Percentiles rank a stretch among this genome's conserved stretches.
Evolutionary conservation across 2,329 filamentous ascomycete species (phyloP).

Genomic region (Teratosphaeriaceae sp.): DNA sequence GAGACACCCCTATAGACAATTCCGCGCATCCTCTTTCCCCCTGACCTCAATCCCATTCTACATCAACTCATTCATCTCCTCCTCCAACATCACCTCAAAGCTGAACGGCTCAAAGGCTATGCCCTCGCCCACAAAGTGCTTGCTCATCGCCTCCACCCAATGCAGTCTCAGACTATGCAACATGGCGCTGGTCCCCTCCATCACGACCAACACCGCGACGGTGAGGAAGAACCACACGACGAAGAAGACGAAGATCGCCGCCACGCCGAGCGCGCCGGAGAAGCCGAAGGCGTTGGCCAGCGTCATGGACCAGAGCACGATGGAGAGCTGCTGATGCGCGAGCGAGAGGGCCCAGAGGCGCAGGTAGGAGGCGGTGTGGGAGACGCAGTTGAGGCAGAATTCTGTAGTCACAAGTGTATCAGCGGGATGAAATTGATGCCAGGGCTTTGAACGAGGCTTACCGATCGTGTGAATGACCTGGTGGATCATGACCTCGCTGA

Average conservation of each 20-base stretch:
- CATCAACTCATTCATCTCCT: slow-evolving; percentile 49
- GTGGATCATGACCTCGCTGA: slow-evolving; percentile 96
- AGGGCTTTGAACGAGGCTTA: slow-evolving; percentile 42
- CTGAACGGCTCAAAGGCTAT: slow-evolving; percentile 79
- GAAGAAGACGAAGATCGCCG: slow-evolving; percentile 78
- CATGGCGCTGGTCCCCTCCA: slow-evolving; percentile 97
- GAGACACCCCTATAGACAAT: no score
- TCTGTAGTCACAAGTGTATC: slow-evolving; percentile 46
- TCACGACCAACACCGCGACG: slow-evolving; percentile 74
- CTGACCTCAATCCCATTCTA: slow-evolving; percentile 6
- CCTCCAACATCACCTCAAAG: slow-evolving; percentile 76
- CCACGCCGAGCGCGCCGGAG: slow-evolving; percentile 56
- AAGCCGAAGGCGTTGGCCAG: slow-evolving; percentile 67
- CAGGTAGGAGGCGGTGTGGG: slow-evolving; percentile 96
- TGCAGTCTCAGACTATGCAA: slow-evolving; percentile 84
- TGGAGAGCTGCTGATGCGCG: slow-evolving; percentile 93
- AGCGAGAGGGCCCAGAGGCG: slow-evolving; percentile 97
- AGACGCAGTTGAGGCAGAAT: slow-evolving; percentile 98
- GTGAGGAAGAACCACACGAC: slow-evolving; percentile 85
- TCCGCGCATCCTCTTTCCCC: no score
- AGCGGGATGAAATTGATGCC: slow-evolving; percentile 1
- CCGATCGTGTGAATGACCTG: slow-evolving; percentile 98
- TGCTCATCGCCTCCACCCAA: slow-evolving; percentile 97
- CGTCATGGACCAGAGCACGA: slow-evolving; percentile 96
- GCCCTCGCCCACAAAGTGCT: slow-evolving; percentile 89